Conservation (phyloP, 768 basidiomycete genomes). For the Mrakia blollopis region DNA sequence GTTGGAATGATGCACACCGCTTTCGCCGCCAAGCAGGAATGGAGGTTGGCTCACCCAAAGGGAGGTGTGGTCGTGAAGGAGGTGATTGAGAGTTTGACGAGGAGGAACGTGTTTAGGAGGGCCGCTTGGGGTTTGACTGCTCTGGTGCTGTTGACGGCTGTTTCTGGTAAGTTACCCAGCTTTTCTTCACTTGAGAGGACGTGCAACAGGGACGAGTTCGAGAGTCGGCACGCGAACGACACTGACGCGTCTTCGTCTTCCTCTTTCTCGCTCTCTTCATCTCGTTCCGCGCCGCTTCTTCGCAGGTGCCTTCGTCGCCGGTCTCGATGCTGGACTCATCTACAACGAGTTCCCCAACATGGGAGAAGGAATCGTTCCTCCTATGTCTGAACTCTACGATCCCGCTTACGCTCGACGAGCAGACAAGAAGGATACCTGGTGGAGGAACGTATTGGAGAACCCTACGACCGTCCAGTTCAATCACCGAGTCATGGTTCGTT, state of each 20-base stretch:
- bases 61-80: conserved; percentile 52
- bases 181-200: background rate
- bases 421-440: conserved; percentile 77
- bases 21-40: conserved; percentile 69
- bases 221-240: background rate
- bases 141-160: conserved; percentile 81
- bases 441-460: conserved; percentile 95
- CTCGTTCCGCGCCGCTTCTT: background rate
- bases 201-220: no score
- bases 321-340: conserved; percentile 89
- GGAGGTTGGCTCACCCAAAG: conserved; percentile 59
- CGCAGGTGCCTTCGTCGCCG: conserved; percentile 93
- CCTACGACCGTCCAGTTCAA: conserved; percentile 97
- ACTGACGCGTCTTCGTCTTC: conserved; percentile 1
- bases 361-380: conserved; percentile 82
- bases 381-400: conserved; percentile 73
- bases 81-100: background rate
- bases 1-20: conserved; percentile 84
- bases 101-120: conserved; percentile 55
- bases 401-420: conserved; percentile 56
- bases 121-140: conserved; percentile 61
- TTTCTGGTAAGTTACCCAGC: conserved; percentile 62
- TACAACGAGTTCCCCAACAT: conserved; percentile 98
- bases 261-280: background rate
- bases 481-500: conserved; percentile 79